Percentiles rank a stretch among this genome's conserved stretches.
phyloP scores from a whole-genome alignment of 2,329 filamentous ascomycete species.

The Tolypocladium album region DNA sequence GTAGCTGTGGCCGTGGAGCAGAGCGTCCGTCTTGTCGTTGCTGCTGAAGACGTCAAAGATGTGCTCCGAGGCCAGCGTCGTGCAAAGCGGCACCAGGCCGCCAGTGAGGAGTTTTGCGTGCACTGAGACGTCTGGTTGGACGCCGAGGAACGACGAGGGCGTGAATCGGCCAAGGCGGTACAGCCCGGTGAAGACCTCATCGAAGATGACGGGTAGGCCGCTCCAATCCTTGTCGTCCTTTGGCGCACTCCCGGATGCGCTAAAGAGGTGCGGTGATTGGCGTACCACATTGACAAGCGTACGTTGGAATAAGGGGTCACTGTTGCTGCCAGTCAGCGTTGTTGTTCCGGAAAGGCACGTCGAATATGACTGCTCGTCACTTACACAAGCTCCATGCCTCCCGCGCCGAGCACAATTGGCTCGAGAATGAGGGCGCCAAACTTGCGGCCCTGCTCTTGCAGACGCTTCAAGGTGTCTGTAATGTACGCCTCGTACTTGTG shows the following conservation, averaged over 20 bases:
- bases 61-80: slow-evolving; percentile 61
- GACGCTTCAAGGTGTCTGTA: slow-evolving; percentile 34
- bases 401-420: slow-evolving; percentile 69
- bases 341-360: background rate
- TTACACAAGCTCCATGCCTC: slow-evolving; percentile 73
- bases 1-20: slow-evolving; percentile 80
- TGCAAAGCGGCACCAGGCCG: slow-evolving; percentile 65
- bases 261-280: slow-evolving; percentile 43
- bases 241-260: slow-evolving; percentile 8
- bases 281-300: slow-evolving; percentile 59
- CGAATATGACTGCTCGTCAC: slow-evolving; percentile 14
- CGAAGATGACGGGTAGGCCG: slow-evolving; percentile 69
- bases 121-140: slow-evolving; percentile 64
- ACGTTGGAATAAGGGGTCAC: slow-evolving; percentile 72
- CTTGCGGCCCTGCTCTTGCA: slow-evolving; percentile 46
- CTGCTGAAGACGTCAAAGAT: slow-evolving; percentile 65
- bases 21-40: slow-evolving; percentile 63
- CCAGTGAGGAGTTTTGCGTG: slow-evolving; percentile 80
- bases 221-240: slow-evolving; percentile 40
- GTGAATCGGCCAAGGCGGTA: slow-evolving; percentile 69
- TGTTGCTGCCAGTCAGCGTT: slow-evolving; percentile 17
- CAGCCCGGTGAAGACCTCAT: slow-evolving; percentile 81
- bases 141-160: slow-evolving; percentile 56
- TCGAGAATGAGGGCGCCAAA: slow-evolving; percentile 75
- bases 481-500: slow-evolving; percentile 52